These are phyloP conservation scores for Russula compacta DNA, from an alignment of 768 basidiomycete species.

Conservation along the genomic window DNA sequence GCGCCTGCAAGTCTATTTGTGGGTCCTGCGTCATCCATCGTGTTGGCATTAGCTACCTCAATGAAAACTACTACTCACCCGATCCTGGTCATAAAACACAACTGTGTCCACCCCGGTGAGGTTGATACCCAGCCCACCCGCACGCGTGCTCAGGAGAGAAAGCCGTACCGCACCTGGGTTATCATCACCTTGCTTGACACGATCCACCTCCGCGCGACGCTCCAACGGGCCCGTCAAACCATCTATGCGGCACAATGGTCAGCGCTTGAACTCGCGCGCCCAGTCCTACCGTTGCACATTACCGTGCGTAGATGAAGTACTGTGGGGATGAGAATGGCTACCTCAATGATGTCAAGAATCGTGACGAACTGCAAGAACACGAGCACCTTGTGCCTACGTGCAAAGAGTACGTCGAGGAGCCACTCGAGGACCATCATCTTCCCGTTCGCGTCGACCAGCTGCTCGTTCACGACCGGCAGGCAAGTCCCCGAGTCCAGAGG, in stretches of 20 bases:
- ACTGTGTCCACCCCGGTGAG: constrained; percentile 81
- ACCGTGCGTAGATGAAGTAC: not conserved
- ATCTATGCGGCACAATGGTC: constrained; percentile 86
- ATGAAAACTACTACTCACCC: constrained; percentile 40
- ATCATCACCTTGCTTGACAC: constrained; percentile 69
- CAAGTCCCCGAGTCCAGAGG: constrained; percentile 53
- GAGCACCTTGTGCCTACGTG: constrained; percentile 73
- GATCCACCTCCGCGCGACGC: constrained; percentile 76
- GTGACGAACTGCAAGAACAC: constrained; percentile 90
- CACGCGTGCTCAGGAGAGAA: constrained; percentile 73
- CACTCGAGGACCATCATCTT: constrained; percentile 97
- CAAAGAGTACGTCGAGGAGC: constrained; percentile 74
- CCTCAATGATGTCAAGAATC: constrained; percentile 94
- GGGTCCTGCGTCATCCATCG: constrained; percentile 51
- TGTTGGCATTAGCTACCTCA: not conserved
- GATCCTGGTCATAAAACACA: constrained; percentile 89
- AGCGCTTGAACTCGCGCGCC: constrained; percentile 76
- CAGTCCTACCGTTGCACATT: constrained; percentile 50
- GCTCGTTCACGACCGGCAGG: constrained; percentile 60
- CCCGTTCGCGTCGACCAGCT: constrained; percentile 79
- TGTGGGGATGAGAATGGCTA: constrained; percentile 23
- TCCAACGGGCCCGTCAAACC: constrained; percentile 74
- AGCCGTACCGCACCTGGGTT: constrained; percentile 53
- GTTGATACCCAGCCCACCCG: constrained; percentile 76
- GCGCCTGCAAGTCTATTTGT: constrained; percentile 94